These are phyloP conservation scores for Aspergillus udagawae DNA, from an alignment of 2,329 filamentous ascomycete genomes.

Conservation along the genomic window DNA sequence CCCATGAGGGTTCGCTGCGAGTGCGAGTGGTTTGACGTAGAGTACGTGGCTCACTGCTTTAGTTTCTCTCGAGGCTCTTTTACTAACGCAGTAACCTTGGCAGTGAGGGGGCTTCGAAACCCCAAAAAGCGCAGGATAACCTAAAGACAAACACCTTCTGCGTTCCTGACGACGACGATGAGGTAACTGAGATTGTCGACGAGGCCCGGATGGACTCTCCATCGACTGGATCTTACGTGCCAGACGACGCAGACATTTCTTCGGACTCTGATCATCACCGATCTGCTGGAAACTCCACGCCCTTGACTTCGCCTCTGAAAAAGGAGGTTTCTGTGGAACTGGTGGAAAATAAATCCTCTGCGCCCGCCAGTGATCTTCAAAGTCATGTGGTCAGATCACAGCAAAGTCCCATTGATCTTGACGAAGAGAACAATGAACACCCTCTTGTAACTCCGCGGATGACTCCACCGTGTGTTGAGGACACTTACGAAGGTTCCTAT, in stretches of 20 bases:
- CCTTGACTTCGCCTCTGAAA: constrained; percentile 19
- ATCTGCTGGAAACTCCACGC: constrained; percentile 19
- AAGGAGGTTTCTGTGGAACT: constrained; percentile 3
- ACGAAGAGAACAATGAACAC: constrained; percentile 13
- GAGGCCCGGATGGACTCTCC: constrained; percentile 2
- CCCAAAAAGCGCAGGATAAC: constrained; percentile 1
- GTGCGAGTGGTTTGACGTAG: constrained; percentile 25
- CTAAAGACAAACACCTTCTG: constrained; percentile 36
- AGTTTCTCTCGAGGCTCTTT: not conserved
- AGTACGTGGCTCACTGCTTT: constrained; percentile 9
- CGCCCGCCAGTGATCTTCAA: not conserved
- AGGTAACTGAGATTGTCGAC: constrained; percentile 11
- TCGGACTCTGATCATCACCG: constrained; percentile 18
- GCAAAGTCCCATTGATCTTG: constrained; percentile 14
- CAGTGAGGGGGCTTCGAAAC: not conserved
- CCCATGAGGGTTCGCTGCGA: constrained; percentile 30
- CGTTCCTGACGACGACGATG: constrained; percentile 39
- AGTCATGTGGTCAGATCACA: constrained; percentile 1
- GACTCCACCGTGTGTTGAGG: constrained; percentile 14
- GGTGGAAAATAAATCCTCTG: not conserved
- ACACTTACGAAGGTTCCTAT: not conserved
- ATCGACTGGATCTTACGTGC: constrained; percentile 6
- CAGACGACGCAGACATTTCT: constrained; percentile 7
- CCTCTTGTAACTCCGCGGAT: constrained; percentile 19
- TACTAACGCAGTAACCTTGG: not conserved